Percentiles rank a stretch among this genome's conserved stretches.
Evolutionary conservation across 2,329 filamentous ascomycete genomes (phyloP).

Genomic region (Ophiostoma triangulosporum): DNA sequence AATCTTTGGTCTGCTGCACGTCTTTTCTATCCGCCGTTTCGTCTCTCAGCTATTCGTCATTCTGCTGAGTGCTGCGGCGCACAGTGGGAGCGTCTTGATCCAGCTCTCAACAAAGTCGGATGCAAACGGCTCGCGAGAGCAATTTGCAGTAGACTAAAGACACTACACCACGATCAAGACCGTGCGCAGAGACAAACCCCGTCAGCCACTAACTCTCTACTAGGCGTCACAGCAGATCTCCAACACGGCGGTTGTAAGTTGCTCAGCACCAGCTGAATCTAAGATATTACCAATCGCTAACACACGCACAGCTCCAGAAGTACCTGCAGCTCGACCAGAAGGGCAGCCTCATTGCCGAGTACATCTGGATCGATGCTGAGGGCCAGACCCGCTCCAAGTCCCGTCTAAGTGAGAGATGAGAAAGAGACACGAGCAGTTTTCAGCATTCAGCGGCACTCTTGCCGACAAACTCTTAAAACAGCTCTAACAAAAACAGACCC

Average conservation of each 20-base stretch:
- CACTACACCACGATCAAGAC: background rate
- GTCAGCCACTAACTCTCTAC: background rate
- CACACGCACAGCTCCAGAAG: conserved; percentile 61
- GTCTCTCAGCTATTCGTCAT: too few relatives aligned
- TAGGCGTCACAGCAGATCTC: background rate
- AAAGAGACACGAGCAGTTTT: background rate
- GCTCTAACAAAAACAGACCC: conserved; percentile 10
- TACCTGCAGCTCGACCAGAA: conserved; percentile 86
- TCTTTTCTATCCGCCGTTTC: too few relatives aligned
- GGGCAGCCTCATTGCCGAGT: conserved; percentile 63
- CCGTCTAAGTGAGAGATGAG: conserved; percentile 54
- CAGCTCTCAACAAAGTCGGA: too few relatives aligned
- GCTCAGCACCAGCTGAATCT: background rate
- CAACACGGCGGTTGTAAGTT: conserved; percentile 2
- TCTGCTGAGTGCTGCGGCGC: too few relatives aligned
- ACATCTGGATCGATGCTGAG: conserved; percentile 65
- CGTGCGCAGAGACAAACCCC: background rate
- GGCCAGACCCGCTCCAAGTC: conserved; percentile 88
- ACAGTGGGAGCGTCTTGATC: too few relatives aligned
- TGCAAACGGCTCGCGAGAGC: too few relatives aligned
- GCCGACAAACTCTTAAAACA: background rate
- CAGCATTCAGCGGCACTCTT: too few relatives aligned
- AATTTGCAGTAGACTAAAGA: background rate
- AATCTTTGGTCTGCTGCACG: background rate
- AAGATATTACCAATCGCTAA: background rate